Conservation (phyloP, 2,329 filamentous ascomycete genomes). For the Sporothrix pseudoabietina region DNA sequence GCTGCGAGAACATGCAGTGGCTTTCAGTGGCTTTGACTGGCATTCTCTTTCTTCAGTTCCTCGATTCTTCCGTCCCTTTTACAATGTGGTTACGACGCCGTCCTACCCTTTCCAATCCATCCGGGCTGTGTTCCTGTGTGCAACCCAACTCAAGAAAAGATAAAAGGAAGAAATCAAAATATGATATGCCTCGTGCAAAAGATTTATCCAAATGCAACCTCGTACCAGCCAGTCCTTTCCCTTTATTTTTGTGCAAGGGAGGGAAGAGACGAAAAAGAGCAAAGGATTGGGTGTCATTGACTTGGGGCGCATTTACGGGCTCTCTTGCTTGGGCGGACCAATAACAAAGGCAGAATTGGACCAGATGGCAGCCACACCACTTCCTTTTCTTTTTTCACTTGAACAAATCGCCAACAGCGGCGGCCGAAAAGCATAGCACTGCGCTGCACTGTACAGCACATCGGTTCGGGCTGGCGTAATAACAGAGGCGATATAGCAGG, state of each 20-base stretch:
- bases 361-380: not conserved
- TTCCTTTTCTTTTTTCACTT: not conserved
- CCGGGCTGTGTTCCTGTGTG: constrained; percentile 5
- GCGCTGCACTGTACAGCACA: not conserved
- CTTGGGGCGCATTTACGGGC: not conserved
- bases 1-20: not conserved
- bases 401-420: not conserved
- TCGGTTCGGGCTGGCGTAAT: not conserved
- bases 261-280: not conserved
- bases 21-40: constrained; percentile 10
- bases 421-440: not conserved
- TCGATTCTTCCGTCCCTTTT: too few species aligned
- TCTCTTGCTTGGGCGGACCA: constrained; percentile 1
- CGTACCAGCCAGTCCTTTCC: constrained; percentile 2
- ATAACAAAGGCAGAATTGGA: not conserved
- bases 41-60: not conserved
- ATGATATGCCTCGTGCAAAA: not conserved
- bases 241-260: not conserved
- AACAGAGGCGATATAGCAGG: constrained; percentile 15
- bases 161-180: not conserved
- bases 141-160: not conserved
- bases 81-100: not conserved
- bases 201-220: not conserved
- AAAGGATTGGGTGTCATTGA: constrained; percentile 26
- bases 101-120: not conserved